phyloP scores from a whole-genome alignment of 75 land plant genomes.

The Chamaecyparis obtusa region DNA sequence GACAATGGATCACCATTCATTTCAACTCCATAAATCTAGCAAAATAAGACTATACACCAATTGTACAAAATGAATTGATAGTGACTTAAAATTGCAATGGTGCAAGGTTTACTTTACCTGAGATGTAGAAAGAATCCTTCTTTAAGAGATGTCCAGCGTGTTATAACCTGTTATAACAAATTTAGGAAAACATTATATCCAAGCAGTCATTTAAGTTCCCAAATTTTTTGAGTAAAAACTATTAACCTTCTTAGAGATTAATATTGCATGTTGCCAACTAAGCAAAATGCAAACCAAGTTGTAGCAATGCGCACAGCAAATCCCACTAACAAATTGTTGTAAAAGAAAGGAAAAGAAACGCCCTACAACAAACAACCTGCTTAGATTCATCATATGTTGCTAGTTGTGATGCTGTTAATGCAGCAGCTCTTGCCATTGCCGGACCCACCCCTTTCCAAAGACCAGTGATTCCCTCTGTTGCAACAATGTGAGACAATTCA shows the following conservation, averaged over 20 bases:
- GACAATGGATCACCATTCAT: background rate
- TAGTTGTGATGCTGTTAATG: conserved; percentile 75
- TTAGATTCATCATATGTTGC: conserved; percentile 89
- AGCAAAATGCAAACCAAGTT: background rate
- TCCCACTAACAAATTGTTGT: background rate
- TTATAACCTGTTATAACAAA: conserved; percentile 35
- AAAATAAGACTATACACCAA: background rate
- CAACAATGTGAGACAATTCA: conserved; percentile 46
- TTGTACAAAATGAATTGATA: background rate
- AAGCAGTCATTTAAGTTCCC: conserved; percentile 9
- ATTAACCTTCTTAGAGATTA: background rate
- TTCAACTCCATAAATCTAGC: background rate
- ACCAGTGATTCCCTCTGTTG: conserved; percentile 60
- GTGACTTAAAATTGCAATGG: background rate
- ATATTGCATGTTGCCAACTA: background rate
- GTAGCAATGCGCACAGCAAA: background rate
- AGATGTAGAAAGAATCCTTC: conserved; percentile 77
- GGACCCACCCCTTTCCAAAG: conserved; percentile 88
- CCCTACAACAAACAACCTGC: conserved; percentile 45
- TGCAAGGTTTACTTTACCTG: conserved; percentile 33
- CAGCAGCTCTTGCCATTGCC: conserved; percentile 77
- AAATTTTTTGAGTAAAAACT: conserved; percentile 1
- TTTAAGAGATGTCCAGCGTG: conserved; percentile 48
- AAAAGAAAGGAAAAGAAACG: background rate
- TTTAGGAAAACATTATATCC: background rate